Evolutionary conservation across 2,329 filamentous ascomycete genomes (phyloP), one percentile per base, ranked within the genome.

Genomic region (Fusarium agapanthi): DNA sequence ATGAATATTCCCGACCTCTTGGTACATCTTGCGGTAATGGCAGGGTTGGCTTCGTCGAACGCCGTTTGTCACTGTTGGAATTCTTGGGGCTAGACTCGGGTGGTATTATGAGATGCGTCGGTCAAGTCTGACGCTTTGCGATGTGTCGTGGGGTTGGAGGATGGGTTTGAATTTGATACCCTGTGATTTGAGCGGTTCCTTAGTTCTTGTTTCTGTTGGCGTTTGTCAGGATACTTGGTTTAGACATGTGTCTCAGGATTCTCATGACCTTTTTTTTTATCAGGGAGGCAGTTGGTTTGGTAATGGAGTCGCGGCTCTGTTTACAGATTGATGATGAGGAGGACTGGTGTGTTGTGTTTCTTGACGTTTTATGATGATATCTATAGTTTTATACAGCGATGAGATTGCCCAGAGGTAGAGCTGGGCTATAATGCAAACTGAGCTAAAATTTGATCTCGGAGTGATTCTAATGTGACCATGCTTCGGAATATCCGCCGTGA

Each of bases 121-220:
- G 37, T 61, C 45, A 48, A 54, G 40, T 64, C 67, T 65, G 47
- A 64, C 35, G 67, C 53, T 65, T 65, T 60, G 47, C 34, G 48
- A 24, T 28, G 44, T 47, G 30, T 51, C 13, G 48, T 50, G 61
- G 67, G 58, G 48, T 61, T 50, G 67, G 65, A 68, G 71, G 71
- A 65, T 68, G 63, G 67, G 66, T 61, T 74, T 77, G 67, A 74
- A 71, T 72, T 65, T 74, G 75, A 77, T 77, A 77, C 75, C 75
- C 72, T 62, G 55, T 72, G 72, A 65, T 59, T 72, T 57, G 50
- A 68, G 66, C 54, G 32, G 32, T 35, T 35, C 7, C 32, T 51
- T 35, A 22, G 58, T 67, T 58, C 47, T 50, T 60, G 57, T 67
- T 72, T 51, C 48, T 50, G 56, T 65, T 72, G 61, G 59, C 63